A percentile compares a stretch with the other conserved stretches of the same genome.
Conservation (phyloP, 139 green algal genomes). For the Chlorokybus atmophyticus region DNA sequence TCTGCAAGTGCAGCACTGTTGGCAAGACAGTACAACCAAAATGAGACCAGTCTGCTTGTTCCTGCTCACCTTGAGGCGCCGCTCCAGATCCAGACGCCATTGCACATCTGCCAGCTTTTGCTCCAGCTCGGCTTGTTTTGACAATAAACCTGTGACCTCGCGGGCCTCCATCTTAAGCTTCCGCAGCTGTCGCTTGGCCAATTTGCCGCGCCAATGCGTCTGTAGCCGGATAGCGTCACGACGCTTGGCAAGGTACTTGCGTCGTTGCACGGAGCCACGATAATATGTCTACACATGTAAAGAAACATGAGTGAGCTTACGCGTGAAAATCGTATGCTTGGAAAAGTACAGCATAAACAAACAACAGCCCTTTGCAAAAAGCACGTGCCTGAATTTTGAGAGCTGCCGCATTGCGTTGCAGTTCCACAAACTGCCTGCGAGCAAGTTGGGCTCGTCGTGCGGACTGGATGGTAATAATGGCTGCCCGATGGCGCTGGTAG, state of each 20-base stretch:
- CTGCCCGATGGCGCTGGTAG: conserved; percentile 13
- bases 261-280: conserved; percentile 15
- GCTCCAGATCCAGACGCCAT: conserved; percentile 23
- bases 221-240: conserved; percentile 24
- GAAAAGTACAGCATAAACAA: too few relatives aligned
- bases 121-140: conserved; percentile 21
- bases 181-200: conserved; percentile 14
- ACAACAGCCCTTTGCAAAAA: too few relatives aligned
- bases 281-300: too few relatives aligned
- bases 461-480: conserved; percentile 26
- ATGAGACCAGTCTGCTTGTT: too few relatives aligned
- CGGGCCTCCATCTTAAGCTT: conserved; percentile 21
- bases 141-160: conserved; percentile 17
- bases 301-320: too few relatives aligned
- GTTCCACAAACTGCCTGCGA: too few relatives aligned
- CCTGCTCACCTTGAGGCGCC: conserved; percentile 12
- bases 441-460: too few relatives aligned
- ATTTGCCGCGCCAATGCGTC: conserved; percentile 18
- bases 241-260: conserved; percentile 40
- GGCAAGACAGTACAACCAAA: too few relatives aligned
- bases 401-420: too few relatives aligned
- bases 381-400: too few relatives aligned
- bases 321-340: too few relatives aligned
- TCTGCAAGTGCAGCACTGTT: too few relatives aligned
- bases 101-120: conserved; percentile 30